Evolutionary conservation across 345 rosid species (phyloP).

Genomic region (Gossypium sturtianum): DNA sequence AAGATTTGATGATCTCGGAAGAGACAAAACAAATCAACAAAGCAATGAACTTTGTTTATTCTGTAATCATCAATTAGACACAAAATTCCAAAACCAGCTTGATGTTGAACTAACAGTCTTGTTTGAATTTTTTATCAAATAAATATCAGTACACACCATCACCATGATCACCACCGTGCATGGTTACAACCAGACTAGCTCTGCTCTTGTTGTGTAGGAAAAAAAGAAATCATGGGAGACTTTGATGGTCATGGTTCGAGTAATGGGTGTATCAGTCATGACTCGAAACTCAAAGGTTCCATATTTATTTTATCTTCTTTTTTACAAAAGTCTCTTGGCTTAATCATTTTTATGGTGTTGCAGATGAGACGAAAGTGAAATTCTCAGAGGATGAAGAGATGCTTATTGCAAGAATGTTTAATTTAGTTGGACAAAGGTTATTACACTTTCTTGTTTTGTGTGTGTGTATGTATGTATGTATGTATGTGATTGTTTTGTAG

Average conservation of each 20-base stretch:
- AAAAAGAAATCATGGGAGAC: not conserved
- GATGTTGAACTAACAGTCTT: not conserved
- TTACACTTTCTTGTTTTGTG: not conserved
- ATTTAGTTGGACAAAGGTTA: conserved; percentile 37
- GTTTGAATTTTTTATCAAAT: not conserved
- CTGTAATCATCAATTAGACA: not conserved
- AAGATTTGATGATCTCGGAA: not conserved
- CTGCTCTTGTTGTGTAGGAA: not conserved
- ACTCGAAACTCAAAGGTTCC: not conserved
- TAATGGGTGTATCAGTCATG: not conserved
- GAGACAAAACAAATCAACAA: not conserved
- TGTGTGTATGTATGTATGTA: not conserved
- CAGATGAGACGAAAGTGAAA: conserved; percentile 10
- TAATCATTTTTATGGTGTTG: not conserved
- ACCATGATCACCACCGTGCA: not conserved
- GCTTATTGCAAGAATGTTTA: conserved; percentile 42
- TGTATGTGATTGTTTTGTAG: not conserved
- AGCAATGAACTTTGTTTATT: not conserved
- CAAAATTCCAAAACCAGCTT: not conserved
- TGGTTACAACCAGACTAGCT: not conserved
- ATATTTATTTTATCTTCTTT: too few relatives aligned
- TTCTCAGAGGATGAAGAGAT: conserved; percentile 48
- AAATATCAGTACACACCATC: not conserved
- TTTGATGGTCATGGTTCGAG: not conserved
- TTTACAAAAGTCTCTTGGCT: not conserved